phyloP scores from a whole-genome alignment of 202 grass and related monocot genomes.

The Saccharum hybrid region DNA sequence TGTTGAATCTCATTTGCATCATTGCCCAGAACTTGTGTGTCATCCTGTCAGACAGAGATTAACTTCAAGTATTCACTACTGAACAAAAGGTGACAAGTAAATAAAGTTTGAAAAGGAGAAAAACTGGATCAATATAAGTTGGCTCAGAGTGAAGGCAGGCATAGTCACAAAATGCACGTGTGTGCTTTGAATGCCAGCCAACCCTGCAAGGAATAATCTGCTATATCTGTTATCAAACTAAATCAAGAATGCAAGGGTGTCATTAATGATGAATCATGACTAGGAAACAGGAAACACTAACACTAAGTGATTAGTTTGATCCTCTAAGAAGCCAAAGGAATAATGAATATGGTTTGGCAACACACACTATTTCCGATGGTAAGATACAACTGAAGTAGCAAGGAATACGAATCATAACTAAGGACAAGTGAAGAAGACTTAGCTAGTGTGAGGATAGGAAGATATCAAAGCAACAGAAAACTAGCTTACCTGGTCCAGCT shows the following conservation, averaged over 20 bases:
- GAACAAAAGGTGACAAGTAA: slow-evolving; percentile 10
- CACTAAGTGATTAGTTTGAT: not conserved
- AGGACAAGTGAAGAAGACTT: slow-evolving; percentile 20
- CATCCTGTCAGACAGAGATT: slow-evolving; percentile 64
- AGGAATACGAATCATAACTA: slow-evolving; percentile 26
- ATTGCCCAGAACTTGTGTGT: slow-evolving; percentile 48
- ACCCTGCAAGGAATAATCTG: slow-evolving; percentile 13
- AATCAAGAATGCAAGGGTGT: not conserved
- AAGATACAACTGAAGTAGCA: slow-evolving; percentile 8
- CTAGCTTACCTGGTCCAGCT: slow-evolving; percentile 54
- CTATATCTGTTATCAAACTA: slow-evolving; percentile 29
- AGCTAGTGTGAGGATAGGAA: slow-evolving; percentile 13
- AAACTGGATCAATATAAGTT: slow-evolving; percentile 25
- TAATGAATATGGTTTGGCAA: not conserved
- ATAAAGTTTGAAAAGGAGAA: slow-evolving; percentile 4
- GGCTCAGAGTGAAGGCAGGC: slow-evolving; percentile 23
- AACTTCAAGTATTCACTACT: slow-evolving; percentile 32
- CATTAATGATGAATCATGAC: slow-evolving; percentile 17
- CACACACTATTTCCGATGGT: slow-evolving; percentile 2
- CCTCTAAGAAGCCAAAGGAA: slow-evolving; percentile 1
- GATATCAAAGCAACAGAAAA: slow-evolving; percentile 41
- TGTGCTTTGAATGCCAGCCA: slow-evolving; percentile 20
- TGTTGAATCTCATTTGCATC: slow-evolving; percentile 78
- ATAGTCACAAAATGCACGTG: slow-evolving; percentile 26
- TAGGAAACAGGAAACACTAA: not conserved